Evolutionary conservation across 805 yeast genomes (phyloP), one percentile per base, ranked within the genome.

Genomic region (Yarrowia sp.): DNA sequence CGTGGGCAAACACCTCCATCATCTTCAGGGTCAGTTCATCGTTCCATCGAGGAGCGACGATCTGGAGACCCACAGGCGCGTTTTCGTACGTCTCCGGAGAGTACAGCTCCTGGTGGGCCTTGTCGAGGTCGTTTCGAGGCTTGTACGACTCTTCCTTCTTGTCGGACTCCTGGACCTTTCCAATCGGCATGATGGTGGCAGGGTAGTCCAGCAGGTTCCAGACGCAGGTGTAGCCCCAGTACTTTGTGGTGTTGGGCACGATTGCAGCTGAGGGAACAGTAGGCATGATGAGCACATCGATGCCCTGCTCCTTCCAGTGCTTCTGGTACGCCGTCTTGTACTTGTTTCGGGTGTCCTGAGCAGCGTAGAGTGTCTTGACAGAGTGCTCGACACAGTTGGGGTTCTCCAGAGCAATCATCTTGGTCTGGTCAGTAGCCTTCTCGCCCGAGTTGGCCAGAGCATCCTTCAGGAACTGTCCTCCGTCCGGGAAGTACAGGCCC

Each of bases 11-110:
- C 10, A 47, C 55, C 55, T 47, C 55, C 55, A 47, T 47, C 38
- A 47, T 31, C 22, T 47, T 47, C 16, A 51, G 19, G 12, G 27
- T 27, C 33, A 51, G 22, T 27, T 85, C 90, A 67, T 85, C 90
- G 64, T 84, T 80, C 62, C 79, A 80, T 63, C 84, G 75, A 62
- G 80, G 76, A 24, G 85, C 79, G 16, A 83, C 78, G 22, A 85
- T 65, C 68, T 85, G 90, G 7, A 84, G 65, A 3, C 79, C 76
- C 3, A 84, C 82, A 0, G 88, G 86, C 67, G 81, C 82, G 3
- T 81, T 82, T 63, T 77, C 74, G 60, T 71, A 73, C 44, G 76
- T 72, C 61, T 78, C 80, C 6, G 84, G 78, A 61, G 80, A 75
- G 71, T 83, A 83, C 36, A 76, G 63, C 21, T 63, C 66, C 65